Evolutionary conservation across 2,329 filamentous ascomycete genomes (phyloP), one percentile per base, ranked within the genome.

Genomic region (Talaromyces albobiverticillius): DNA sequence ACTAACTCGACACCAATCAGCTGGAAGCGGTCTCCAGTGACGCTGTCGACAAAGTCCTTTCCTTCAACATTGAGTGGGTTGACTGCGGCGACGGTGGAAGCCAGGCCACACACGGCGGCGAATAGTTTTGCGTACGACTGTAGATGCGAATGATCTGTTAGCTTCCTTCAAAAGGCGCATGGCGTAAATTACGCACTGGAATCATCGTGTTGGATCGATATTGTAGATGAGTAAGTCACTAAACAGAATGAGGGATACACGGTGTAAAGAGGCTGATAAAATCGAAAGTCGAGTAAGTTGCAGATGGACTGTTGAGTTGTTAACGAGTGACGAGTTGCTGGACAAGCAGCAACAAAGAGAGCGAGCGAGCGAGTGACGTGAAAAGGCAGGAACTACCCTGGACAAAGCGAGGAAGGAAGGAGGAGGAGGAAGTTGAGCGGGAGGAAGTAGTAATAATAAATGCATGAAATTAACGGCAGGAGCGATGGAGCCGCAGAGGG

Each of bases 1-100:
- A 62, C 76, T 67, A 73, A 81, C 75, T 84, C 83, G 55, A 85
- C 80, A 67, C 82, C 83, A 56, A 85, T 72, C 56, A 86, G 79
- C 72, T 84, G 79, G 68, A 86, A 80, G 46, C 83, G 79, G 60
- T 82, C 77, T 53, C 77, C 77, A 16, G 80, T 82, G 51, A 79
- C 72, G 32, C 76, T 76, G 67, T 85, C 80, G 61, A 86, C 76
- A 68, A 86, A 85, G 66, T 86, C 79, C 67, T 82, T 79, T 56
- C 82, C 81, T 53, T 78, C 66, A 49, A 85, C 78, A 54, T 78
- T 76, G 53, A 86, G 73, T 6, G 82, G 77, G 52, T 79, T 78
- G 42, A 85, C 79, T 25, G 82, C 82, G 18, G 72, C 64, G 36
- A 74, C 76, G 60, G 79, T 69, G 61, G 74, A 69, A 38, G 76